Evolutionary conservation across 192 early-diverging fungal genomes (phyloP).

Genomic region (Backusella circina): DNA sequence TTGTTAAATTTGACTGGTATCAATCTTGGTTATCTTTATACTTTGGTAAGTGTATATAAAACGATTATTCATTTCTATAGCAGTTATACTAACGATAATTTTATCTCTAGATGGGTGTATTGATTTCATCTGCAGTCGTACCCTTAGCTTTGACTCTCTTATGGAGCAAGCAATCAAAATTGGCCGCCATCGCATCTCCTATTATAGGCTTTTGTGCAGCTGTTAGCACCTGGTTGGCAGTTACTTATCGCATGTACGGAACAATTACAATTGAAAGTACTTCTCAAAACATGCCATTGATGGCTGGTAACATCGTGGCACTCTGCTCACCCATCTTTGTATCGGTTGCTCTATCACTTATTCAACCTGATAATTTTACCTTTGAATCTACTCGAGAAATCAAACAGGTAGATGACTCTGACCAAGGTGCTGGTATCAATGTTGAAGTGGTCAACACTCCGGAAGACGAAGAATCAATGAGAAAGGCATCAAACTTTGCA

Average conservation of each 20-base stretch:
- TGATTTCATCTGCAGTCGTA: slow-evolving; percentile 60
- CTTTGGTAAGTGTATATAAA: slow-evolving; percentile 26
- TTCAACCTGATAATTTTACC: slow-evolving; percentile 62
- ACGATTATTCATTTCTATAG: background rate
- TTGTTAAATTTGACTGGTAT: slow-evolving; percentile 62
- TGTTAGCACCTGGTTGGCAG: slow-evolving; percentile 57
- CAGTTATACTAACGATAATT: background rate
- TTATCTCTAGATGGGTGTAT: slow-evolving; percentile 54
- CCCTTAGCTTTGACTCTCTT: slow-evolving; percentile 63
- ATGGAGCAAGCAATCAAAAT: slow-evolving; percentile 61
- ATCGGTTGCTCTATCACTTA: slow-evolving; percentile 35
- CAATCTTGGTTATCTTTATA: slow-evolving; percentile 63
- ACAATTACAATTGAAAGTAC: slow-evolving; percentile 55
- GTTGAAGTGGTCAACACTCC: slow-evolving; percentile 9
- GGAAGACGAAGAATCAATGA: slow-evolving; percentile 34
- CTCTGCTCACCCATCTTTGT: slow-evolving; percentile 32
- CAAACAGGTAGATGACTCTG: slow-evolving; percentile 42
- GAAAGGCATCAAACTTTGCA: slow-evolving; percentile 59
- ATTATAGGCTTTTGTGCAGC: slow-evolving; percentile 52
- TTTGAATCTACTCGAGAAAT: slow-evolving; percentile 49
- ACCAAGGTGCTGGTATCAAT: background rate
- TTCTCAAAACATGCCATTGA: slow-evolving; percentile 68
- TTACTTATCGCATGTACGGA: slow-evolving; percentile 47
- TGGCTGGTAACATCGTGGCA: slow-evolving; percentile 66
- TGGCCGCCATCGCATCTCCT: slow-evolving; percentile 50